Conservation (phyloP, 306 rosid species). For the Arachis hypogaea region DNA sequence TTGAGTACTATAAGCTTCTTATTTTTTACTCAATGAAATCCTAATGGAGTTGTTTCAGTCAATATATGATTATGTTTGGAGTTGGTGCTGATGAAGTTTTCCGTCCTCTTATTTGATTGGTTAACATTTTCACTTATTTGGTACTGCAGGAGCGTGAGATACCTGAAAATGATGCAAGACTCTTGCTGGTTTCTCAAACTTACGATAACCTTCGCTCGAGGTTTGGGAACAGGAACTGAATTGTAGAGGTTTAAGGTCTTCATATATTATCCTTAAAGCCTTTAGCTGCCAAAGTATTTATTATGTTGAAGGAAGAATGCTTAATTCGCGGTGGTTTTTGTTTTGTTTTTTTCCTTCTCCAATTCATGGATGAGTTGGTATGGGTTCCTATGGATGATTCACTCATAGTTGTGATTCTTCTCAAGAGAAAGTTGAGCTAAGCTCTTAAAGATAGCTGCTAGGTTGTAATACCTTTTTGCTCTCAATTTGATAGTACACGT, state of each 20-base stretch:
- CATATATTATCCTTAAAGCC: constrained; percentile 30
- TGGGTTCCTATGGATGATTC: background rate
- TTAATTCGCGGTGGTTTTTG: constrained; percentile 16
- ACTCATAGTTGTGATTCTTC: constrained; percentile 22
- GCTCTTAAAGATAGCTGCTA: constrained; percentile 4
- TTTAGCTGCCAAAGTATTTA: constrained; percentile 28
- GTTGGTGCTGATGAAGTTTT: constrained; percentile 2
- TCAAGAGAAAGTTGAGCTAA: constrained; percentile 18
- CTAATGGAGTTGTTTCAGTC: background rate
- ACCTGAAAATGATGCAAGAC: constrained; percentile 86
- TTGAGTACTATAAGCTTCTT: too few species aligned
- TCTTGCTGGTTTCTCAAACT: constrained; percentile 52
- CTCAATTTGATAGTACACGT: constrained; percentile 20
- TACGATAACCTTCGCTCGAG: constrained; percentile 48
- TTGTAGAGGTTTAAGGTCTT: constrained; percentile 11
- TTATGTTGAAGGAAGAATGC: constrained; percentile 17
- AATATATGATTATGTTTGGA: background rate
- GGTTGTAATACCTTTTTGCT: background rate
- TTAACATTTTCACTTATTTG: background rate
- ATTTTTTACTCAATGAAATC: background rate
- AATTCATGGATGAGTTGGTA: constrained; percentile 28
- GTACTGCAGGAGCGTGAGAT: constrained; percentile 70
- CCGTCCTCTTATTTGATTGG: background rate
- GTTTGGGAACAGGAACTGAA: constrained; percentile 37
- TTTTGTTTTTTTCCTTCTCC: background rate